Evolutionary conservation across 2,329 filamentous ascomycete genomes (phyloP).

Genomic region (Didymella keratinophila): DNA sequence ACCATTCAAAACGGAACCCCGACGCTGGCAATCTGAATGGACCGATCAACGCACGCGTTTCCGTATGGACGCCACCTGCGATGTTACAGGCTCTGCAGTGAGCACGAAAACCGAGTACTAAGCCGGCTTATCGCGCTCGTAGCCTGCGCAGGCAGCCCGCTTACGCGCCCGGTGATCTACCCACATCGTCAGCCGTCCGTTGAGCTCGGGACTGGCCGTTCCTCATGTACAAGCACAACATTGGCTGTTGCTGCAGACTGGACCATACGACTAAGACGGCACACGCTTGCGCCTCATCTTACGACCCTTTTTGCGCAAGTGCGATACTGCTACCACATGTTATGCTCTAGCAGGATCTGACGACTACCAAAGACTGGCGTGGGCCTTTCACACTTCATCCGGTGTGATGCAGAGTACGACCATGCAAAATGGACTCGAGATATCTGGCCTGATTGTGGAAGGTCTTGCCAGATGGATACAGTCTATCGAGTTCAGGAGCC

Average conservation of each 20-base stretch:
- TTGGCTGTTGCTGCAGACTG: slow-evolving; percentile 31
- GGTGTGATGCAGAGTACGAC: background rate
- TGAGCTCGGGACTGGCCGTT: slow-evolving; percentile 49
- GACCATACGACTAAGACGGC: slow-evolving; percentile 30
- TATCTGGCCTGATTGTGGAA: background rate
- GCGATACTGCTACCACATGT: slow-evolving; percentile 34
- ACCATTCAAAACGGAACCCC: slow-evolving; percentile 25
- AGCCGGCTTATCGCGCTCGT: slow-evolving; percentile 38
- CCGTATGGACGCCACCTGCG: slow-evolving; percentile 19
- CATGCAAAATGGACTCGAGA: background rate
- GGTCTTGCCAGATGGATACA: background rate
- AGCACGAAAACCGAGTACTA: slow-evolving; percentile 23
- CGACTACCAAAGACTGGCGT: background rate
- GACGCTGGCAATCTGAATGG: slow-evolving; percentile 26
- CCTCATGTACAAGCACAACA: slow-evolving; percentile 35
- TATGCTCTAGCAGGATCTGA: background rate
- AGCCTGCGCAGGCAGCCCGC: slow-evolving; percentile 37
- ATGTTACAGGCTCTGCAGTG: slow-evolving; percentile 18
- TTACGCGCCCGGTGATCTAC: slow-evolving; percentile 51
- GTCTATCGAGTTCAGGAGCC: background rate
- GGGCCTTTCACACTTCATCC: background rate
- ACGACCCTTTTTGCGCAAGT: slow-evolving; percentile 27
- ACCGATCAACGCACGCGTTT: slow-evolving; percentile 19
- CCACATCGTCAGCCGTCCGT: slow-evolving; percentile 37
- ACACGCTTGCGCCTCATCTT: slow-evolving; percentile 39